These are phyloP conservation scores for Elsinoe necatrix DNA, from an alignment of 2,329 filamentous ascomycete species.

Conservation along the genomic window DNA sequence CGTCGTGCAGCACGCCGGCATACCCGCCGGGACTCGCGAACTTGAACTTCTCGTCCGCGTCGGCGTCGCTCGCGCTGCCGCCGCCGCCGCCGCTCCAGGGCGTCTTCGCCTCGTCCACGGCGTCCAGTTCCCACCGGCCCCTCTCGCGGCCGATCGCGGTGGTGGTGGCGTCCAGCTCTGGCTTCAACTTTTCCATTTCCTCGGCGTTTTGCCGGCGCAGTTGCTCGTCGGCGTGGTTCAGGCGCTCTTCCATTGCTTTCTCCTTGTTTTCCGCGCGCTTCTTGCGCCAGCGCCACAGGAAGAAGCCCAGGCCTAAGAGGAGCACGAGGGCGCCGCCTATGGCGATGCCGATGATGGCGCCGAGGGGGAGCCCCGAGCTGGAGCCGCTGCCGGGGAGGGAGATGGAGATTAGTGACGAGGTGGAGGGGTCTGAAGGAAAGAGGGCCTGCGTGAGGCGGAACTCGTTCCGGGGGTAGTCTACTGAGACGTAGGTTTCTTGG, in stretches of 20 bases:
- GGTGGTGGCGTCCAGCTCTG: conserved; percentile 4
- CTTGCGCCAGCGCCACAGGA: conserved; percentile 22
- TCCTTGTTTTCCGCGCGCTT: not conserved
- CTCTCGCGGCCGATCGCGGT: not conserved
- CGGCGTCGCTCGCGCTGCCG: too few relatives aligned
- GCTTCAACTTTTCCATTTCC: conserved; percentile 3
- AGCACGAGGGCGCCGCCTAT: conserved; percentile 28
- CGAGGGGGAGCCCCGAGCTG: conserved; percentile 19
- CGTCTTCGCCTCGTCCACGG: conserved; percentile 2
- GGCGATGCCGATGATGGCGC: conserved; percentile 31
- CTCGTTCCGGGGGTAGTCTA: conserved; percentile 41
- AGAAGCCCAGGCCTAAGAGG: conserved; percentile 24
- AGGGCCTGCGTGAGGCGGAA: conserved; percentile 38
- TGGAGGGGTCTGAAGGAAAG: conserved; percentile 27
- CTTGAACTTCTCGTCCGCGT: conserved; percentile 63
- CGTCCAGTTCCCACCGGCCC: conserved; percentile 1
- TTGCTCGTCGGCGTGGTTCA: not conserved
- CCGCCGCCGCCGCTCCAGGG: conserved; percentile 55
- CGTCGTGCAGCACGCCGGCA: not conserved
- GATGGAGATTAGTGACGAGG: conserved; percentile 28
- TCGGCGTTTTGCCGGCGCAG: not conserved
- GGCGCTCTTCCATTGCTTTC: not conserved
- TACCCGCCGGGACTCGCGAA: not conserved
- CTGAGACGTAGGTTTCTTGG: conserved; percentile 53
- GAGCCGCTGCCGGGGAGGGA: conserved; percentile 20